A percentile compares a stretch with the other conserved stretches of the same genome.
Conservation (phyloP, 495 filamentous ascomycete species). For the Bombardia bombarda region DNA sequence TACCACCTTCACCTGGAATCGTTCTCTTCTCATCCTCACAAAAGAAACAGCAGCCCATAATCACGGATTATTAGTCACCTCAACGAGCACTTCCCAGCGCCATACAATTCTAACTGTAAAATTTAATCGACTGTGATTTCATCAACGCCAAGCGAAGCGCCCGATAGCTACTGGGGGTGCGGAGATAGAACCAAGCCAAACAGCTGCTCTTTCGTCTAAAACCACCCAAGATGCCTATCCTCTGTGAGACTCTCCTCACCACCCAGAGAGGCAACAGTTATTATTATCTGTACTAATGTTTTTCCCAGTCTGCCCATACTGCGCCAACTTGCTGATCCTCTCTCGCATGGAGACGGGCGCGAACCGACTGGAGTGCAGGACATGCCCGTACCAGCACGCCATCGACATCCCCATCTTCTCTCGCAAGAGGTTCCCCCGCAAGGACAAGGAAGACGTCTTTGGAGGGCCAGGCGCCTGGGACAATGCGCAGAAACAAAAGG, state of each 20-base stretch:
- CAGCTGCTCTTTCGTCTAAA: background rate
- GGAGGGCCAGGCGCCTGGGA: slow-evolving; percentile 81
- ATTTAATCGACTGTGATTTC: no score
- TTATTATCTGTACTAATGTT: slow-evolving; percentile 4
- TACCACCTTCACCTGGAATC: background rate
- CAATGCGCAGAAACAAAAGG: slow-evolving; percentile 71
- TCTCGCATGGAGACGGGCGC: slow-evolving; percentile 33
- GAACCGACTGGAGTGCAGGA: slow-evolving; percentile 81
- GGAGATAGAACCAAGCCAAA: background rate
- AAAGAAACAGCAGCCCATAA: no score
- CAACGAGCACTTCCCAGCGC: no score
- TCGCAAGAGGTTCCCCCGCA: slow-evolving; percentile 64
- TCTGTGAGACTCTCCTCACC: slow-evolving; percentile 45
- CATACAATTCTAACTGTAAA: no score
- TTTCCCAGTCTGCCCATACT: slow-evolving; percentile 76
- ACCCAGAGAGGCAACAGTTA: background rate
- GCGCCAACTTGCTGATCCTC: slow-evolving; percentile 78
- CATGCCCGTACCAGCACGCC: slow-evolving; percentile 81
- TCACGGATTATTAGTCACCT: no score
- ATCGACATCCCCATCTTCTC: slow-evolving; percentile 68
- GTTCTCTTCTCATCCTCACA: slow-evolving; percentile 3
- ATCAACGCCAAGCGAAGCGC: no score
- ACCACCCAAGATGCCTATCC: slow-evolving; percentile 47
- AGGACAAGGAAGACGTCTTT: slow-evolving; percentile 86
- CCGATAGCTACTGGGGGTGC: background rate